Percentiles rank a stretch among this genome's conserved stretches.
These are phyloP conservation scores for Chamaecrista fasciculata DNA, from an alignment of 306 rosid genomes.

Conservation along the genomic window DNA sequence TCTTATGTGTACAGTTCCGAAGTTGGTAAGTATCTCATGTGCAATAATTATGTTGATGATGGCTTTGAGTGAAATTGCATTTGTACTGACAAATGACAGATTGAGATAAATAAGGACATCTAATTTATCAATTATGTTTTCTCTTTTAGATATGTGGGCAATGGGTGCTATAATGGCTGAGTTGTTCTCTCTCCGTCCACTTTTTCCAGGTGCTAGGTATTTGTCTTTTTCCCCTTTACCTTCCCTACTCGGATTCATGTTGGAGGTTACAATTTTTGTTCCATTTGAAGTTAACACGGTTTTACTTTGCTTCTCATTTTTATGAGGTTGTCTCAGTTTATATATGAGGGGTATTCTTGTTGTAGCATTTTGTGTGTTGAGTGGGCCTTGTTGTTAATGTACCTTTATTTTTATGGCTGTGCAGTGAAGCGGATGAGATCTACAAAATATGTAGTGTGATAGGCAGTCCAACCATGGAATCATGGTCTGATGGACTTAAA, in stretches of 20 bases:
- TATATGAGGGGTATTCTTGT: not conserved
- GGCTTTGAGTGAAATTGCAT: not conserved
- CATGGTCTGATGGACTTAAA: slow-evolving; percentile 83
- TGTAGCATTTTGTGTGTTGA: not conserved
- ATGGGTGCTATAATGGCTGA: slow-evolving; percentile 99
- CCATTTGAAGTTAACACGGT: not conserved
- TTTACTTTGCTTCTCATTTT: not conserved
- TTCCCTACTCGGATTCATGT: no score
- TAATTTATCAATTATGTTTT: not conserved
- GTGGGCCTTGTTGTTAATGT: slow-evolving; percentile 3
- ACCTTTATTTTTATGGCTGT: slow-evolving; percentile 4
- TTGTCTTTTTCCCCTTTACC: not conserved
- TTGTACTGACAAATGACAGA: not conserved
- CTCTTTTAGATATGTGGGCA: slow-evolving; percentile 90
- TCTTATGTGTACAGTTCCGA: slow-evolving; percentile 73
- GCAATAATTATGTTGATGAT: not conserved
- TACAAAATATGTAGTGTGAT: slow-evolving; percentile 88
- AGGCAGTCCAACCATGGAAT: slow-evolving; percentile 76
- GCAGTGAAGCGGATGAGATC: slow-evolving; percentile 93
- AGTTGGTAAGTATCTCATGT: slow-evolving; percentile 71
- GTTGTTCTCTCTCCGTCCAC: slow-evolving; percentile 86
- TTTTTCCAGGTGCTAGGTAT: slow-evolving; percentile 91
- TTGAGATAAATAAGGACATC: slow-evolving; percentile 13
- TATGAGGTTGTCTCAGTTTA: not conserved
- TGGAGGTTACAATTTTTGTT: not conserved